A percentile compares a stretch with the other conserved stretches of the same genome.
phyloP scores from a whole-genome alignment of 805 yeast species.

The Metschnikowia cerradonensis region DNA sequence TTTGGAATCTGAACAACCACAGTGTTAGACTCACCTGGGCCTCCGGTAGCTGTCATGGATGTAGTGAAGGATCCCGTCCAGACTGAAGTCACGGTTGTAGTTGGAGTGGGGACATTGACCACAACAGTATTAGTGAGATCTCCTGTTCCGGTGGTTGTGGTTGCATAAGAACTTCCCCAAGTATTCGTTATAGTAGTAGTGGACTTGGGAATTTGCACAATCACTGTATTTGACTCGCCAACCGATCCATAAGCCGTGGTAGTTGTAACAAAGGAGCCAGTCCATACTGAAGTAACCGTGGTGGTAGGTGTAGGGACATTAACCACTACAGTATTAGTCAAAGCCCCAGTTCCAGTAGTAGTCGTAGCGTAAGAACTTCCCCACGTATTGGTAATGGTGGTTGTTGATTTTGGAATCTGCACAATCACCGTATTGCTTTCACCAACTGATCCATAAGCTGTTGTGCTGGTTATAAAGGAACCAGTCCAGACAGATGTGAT shows the following conservation, averaged over 20 bases:
- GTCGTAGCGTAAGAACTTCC: constrained; percentile 11
- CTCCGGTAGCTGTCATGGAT: background rate
- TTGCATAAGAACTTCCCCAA: background rate
- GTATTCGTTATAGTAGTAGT: constrained; percentile 5
- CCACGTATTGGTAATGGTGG: background rate
- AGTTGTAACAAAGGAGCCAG: background rate
- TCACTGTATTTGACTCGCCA: constrained; percentile 1
- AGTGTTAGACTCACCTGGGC: background rate
- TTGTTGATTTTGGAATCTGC: constrained; percentile 8
- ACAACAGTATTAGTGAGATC: background rate
- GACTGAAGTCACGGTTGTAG: background rate
- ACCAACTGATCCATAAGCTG: constrained; percentile 2
- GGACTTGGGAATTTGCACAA: constrained; percentile 6
- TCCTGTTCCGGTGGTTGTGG: background rate
- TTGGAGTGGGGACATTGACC: background rate
- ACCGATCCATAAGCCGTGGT: background rate
- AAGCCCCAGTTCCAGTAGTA: constrained; percentile 1
- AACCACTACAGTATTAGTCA: constrained; percentile 5
- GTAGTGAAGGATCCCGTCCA: no score
- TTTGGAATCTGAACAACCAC: background rate
- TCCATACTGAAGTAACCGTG: no score
- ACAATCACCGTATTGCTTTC: constrained; percentile 9
- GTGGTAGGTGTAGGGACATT: constrained; percentile 13
- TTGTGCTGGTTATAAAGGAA: constrained; percentile 1
- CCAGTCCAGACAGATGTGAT: constrained; percentile 9